Evolutionary conservation across 371 early-diverging fungal genomes (phyloP).

Genomic region (Mortierella sp.): DNA sequence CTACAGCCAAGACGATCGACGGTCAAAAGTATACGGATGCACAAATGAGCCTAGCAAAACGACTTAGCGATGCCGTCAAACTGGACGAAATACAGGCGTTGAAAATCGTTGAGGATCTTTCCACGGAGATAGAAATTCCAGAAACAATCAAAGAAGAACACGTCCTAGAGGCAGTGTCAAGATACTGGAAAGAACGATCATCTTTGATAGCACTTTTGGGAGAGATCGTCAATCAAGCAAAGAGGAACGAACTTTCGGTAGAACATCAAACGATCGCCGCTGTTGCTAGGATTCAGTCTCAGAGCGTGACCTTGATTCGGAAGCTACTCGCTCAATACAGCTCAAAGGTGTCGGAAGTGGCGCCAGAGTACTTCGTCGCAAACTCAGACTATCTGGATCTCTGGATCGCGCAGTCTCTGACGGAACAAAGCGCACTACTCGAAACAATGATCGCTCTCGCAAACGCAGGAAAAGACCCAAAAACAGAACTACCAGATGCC

Average conservation of each 20-base stretch:
- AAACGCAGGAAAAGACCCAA: constrained; percentile 30
- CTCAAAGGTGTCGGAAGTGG: constrained; percentile 23
- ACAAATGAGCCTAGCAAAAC: constrained; percentile 49
- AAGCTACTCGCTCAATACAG: constrained; percentile 35
- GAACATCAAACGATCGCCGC: constrained; percentile 19
- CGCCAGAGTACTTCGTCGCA: constrained; percentile 37
- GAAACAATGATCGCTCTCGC: constrained; percentile 37
- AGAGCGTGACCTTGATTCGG: constrained; percentile 23
- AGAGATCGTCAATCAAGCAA: constrained; percentile 20
- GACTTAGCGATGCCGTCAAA: constrained; percentile 43
- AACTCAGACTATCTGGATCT: constrained; percentile 34
- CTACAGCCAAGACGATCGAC: constrained; percentile 19
- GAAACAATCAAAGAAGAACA: constrained; percentile 31
- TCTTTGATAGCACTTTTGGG: constrained; percentile 41
- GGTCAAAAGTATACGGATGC: constrained; percentile 39
- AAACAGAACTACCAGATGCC: constrained; percentile 17
- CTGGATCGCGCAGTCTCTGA: constrained; percentile 51
- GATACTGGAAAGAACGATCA: constrained; percentile 47
- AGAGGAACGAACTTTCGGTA: constrained; percentile 14
- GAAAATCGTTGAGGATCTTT: constrained; percentile 31
- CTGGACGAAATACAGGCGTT: constrained; percentile 49
- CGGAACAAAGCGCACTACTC: constrained; percentile 42
- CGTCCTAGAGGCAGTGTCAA: constrained; percentile 21
- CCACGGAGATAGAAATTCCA: constrained; percentile 23
- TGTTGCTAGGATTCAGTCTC: constrained; percentile 24